These are phyloP conservation scores for Emericellopsis cladophorae DNA, from an alignment of 2,329 filamentous ascomycete genomes.

Conservation along the genomic window DNA sequence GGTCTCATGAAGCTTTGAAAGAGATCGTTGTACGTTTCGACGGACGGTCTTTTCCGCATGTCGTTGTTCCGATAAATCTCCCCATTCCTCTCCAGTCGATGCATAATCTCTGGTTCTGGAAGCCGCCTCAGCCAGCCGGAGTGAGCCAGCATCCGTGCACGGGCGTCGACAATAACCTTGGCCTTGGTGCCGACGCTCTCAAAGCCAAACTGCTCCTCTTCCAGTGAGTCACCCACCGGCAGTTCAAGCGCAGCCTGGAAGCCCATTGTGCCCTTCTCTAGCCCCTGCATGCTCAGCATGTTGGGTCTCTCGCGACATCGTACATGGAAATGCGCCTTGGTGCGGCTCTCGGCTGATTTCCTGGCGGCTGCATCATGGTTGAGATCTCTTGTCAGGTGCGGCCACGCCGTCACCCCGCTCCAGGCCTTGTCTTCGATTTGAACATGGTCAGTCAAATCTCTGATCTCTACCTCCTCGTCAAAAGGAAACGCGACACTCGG, in stretches of 20 bases:
- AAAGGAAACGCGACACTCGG: conserved; percentile 56
- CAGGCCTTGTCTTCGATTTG: conserved; percentile 52
- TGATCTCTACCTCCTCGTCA: conserved; percentile 47
- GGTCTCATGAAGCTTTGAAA: conserved; percentile 48
- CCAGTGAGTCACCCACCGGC: conserved; percentile 48
- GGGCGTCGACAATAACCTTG: conserved; percentile 41
- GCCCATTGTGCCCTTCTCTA: conserved; percentile 59
- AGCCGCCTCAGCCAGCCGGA: conserved; percentile 41
- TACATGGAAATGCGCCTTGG: conserved; percentile 44
- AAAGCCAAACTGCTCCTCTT: conserved; percentile 49
- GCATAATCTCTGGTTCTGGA: conserved; percentile 44
- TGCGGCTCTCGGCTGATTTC: conserved; percentile 28
- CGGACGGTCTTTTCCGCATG: conserved; percentile 34
- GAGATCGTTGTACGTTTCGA: conserved; percentile 49
- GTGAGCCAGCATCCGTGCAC: conserved; percentile 40
- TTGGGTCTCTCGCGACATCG: conserved; percentile 50
- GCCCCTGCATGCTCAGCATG: conserved; percentile 60
- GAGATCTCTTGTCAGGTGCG: conserved; percentile 42
- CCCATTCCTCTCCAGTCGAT: conserved; percentile 44
- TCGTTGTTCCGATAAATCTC: conserved; percentile 41
- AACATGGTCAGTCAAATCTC: conserved; percentile 51
- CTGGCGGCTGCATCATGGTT: conserved; percentile 30
- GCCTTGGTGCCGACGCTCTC: conserved; percentile 41
- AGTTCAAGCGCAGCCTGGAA: conserved; percentile 57
- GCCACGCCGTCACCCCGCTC: conserved; percentile 49